These are phyloP conservation scores for Sclerospora graminicola DNA, from an alignment of 352 stramenopile species.

Conservation along the genomic window DNA sequence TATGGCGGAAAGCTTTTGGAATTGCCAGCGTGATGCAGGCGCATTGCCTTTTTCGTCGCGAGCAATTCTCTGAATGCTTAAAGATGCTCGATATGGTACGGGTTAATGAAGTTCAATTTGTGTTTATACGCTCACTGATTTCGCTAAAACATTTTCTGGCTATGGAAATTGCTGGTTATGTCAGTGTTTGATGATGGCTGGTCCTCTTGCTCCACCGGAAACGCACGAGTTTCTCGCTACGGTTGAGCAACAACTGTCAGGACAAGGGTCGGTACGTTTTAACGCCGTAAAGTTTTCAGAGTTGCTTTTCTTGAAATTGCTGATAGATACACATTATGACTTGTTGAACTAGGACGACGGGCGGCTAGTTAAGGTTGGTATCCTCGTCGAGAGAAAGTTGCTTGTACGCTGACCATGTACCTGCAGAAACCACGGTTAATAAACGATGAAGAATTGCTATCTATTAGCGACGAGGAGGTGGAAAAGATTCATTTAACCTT, in stretches of 20 bases:
- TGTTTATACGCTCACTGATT: background rate
- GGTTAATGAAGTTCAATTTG: background rate
- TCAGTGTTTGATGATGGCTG: constrained; percentile 68
- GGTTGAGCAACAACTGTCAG: constrained; percentile 22
- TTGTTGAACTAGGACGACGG: constrained; percentile 7
- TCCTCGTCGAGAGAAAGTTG: no score
- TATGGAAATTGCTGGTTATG: background rate
- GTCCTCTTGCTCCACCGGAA: constrained; percentile 27
- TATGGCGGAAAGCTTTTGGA: constrained; percentile 59
- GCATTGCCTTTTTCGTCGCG: constrained; percentile 15
- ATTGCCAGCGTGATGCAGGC: constrained; percentile 44
- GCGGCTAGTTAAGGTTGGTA: constrained; percentile 15
- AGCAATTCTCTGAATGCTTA: constrained; percentile 23
- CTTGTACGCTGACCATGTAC: background rate
- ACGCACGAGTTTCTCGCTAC: constrained; percentile 40
- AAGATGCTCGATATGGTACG: constrained; percentile 54
- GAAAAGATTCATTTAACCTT: constrained; percentile 14
- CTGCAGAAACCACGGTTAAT: constrained; percentile 16
- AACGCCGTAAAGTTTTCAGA: constrained; percentile 3
- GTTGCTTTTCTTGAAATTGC: background rate
- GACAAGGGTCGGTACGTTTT: constrained; percentile 3
- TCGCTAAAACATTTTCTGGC: no score
- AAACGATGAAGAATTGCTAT: background rate
- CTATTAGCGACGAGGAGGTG: constrained; percentile 1
- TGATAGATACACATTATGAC: constrained; percentile 1